Evolutionary conservation across 2,329 filamentous ascomycete species (phyloP), one percentile per base, ranked within the genome.

Genomic region (Bipolaris bicolor): DNA sequence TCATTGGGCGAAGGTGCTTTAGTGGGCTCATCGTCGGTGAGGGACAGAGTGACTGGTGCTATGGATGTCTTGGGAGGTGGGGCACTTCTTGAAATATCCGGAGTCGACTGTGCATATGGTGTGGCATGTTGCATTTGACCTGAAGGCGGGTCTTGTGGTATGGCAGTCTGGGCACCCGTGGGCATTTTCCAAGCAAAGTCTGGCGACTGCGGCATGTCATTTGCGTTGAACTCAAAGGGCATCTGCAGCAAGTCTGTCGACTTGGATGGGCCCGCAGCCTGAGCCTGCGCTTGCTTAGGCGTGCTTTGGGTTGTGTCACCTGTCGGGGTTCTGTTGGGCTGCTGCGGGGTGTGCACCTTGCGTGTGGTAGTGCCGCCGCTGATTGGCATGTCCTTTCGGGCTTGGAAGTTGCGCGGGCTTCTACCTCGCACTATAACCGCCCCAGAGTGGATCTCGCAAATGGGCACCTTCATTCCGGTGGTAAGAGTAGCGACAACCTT

Each of bases 371-470:
- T 88, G 20, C 90, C 91, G 15, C 90, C 91, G 52, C 92, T 85
- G 45, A 98, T 83, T 2, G 94, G 92, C 59, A 97, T 90, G 75
- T 98, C 94, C 76, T 97, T 97, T 50, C 94, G 85, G 9, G 92
- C 90, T 76, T 96, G 92, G 76, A 98, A 98, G 77, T 98, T 98
- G 36, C 94, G 86, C 3, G 94, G 94, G 76, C 93, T 97, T 68
- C 94, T 86, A 34, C 94, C 94, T 60, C 94, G 89, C 29, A 98
- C 94, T 52, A 98, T 96, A 66, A 98, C 94, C 2, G 94, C 91
- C 1, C 92, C 90, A 0, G 94, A 97, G 29, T 88, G 88, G 15
- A 92, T 88, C 77, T 97, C 93, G 49, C 90, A 90, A 49, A 97
- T 83, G 7, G 91, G 84, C 33, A 92, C 84, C 76, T 93, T 96